Conservation (phyloP, 345 rosid species). For the Citrus inodora region DNA sequence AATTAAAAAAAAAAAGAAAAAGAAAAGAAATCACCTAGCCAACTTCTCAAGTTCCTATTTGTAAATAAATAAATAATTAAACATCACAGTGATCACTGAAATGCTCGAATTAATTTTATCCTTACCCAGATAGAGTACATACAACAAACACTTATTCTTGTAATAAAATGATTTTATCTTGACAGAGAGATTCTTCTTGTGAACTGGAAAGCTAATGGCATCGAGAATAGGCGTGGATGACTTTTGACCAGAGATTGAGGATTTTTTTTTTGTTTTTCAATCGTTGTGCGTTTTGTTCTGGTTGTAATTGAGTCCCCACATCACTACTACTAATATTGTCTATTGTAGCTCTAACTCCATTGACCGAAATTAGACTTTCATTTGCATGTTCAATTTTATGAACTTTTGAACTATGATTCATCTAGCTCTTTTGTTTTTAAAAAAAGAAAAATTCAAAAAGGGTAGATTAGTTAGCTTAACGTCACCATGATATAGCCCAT, state of each 20-base stretch:
- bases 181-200: slow-evolving; percentile 38
- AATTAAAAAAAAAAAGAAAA: not conserved
- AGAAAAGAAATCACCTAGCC: slow-evolving; percentile 28
- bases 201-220: slow-evolving; percentile 35
- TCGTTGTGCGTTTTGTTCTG: not conserved
- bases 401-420: too few species aligned
- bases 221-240: slow-evolving; percentile 42
- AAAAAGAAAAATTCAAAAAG: too few species aligned
- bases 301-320: not conserved
- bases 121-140: too few species aligned
- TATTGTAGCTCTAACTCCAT: not conserved
- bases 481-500: too few species aligned
- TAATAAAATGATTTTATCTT: slow-evolving; percentile 16
- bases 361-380: not conserved
- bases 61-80: too few species aligned
- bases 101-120: not conserved
- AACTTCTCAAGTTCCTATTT: slow-evolving; percentile 38
- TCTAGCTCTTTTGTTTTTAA: too few species aligned
- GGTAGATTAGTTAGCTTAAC: too few species aligned
- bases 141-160: not conserved
- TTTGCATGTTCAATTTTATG: too few species aligned
- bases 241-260: slow-evolving; percentile 29
- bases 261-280: not conserved
- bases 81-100: not conserved
- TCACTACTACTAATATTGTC: not conserved